Evolutionary conservation across 2,329 filamentous ascomycete genomes (phyloP), one percentile per base, ranked within the genome.

Genomic region (Tolypocladium pustulatum): DNA sequence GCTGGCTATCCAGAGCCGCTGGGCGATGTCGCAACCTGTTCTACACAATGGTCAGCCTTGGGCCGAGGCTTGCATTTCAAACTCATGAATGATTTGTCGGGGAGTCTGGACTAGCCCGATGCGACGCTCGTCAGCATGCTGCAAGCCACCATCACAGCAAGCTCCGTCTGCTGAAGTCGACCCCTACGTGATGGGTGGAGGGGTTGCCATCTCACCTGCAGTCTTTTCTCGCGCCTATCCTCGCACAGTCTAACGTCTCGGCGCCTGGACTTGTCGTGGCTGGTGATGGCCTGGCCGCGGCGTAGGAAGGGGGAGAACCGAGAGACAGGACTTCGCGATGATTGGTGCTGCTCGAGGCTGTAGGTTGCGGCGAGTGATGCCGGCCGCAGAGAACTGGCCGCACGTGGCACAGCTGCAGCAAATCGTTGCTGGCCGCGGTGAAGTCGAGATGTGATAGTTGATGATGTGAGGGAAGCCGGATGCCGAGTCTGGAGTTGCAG

Each of bases 361-460:
- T 56, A 41, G 57, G 53, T 10, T 30, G 57, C 40, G 41, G 55
- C 32, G 57, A 59, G 53, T 53, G 51, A 38, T 43, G n/a, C 20
- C 6, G 32, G 52, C 52, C 37, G 52, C 53, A 55, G 57, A 38
- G 7, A 17, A n/a, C 20, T 10, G 22, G 8, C 27, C 25, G 55
- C 55, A 56, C 55, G 57, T 49, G 57, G 53, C 53, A 46, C 54
- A 52, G 52, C 41, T 55, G 57, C 25, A 55, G 52, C 57, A 49
- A 55, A 58, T 36, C 38, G 40, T 22, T 25, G 32, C 22, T 17
- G 57, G 49, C 15, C 1, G 49, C 9, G 9, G 49, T 52, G 49
- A 52, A 17, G 2, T 34, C 30, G 34, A 55, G 34, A 43, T 27
- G 54, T 41, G 54, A 40, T 20, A 1, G 54, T 8, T 2, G 37